A percentile compares a stretch with the other conserved stretches of the same genome.
phyloP scores from a whole-genome alignment of 371 early-diverging fungal species.

The Coemansia sp. region DNA sequence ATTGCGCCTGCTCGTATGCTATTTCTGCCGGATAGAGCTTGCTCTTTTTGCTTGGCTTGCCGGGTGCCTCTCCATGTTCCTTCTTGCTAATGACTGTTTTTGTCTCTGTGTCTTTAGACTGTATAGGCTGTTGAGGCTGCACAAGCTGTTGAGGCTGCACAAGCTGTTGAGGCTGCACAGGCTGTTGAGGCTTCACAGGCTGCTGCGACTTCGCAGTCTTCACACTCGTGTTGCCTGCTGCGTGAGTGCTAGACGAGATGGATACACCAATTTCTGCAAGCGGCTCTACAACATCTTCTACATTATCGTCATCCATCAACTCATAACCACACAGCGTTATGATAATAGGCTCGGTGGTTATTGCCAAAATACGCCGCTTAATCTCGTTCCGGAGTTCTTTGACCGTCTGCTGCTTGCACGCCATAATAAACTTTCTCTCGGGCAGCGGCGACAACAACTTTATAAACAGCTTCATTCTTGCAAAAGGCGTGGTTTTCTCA shows the following conservation, averaged over 20 bases:
- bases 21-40: background rate
- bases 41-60: background rate
- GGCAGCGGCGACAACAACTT: slow-evolving; percentile 28
- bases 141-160: no score
- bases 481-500: background rate
- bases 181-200: no score
- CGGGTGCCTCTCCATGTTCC: slow-evolving; percentile 2
- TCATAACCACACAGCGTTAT: slow-evolving; percentile 20
- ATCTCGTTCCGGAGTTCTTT: slow-evolving; percentile 38
- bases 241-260: background rate
- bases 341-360: slow-evolving; percentile 16
- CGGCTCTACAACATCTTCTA: slow-evolving; percentile 12
- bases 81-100: slow-evolving; percentile 3
- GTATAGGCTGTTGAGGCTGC: background rate
- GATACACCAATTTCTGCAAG: background rate
- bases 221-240: background rate
- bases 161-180: no score
- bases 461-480: slow-evolving; percentile 16
- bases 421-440: slow-evolving; percentile 24
- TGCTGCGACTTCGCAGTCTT: no score
- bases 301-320: slow-evolving; percentile 44
- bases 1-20: background rate
- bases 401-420: slow-evolving; percentile 25
- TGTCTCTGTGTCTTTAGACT: background rate
- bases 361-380: slow-evolving; percentile 15